Percentiles rank a stretch among this genome's conserved stretches.
Evolutionary conservation across 2,329 filamentous ascomycete species (phyloP).

Genomic region (Neofusicoccum kwambonambiense): DNA sequence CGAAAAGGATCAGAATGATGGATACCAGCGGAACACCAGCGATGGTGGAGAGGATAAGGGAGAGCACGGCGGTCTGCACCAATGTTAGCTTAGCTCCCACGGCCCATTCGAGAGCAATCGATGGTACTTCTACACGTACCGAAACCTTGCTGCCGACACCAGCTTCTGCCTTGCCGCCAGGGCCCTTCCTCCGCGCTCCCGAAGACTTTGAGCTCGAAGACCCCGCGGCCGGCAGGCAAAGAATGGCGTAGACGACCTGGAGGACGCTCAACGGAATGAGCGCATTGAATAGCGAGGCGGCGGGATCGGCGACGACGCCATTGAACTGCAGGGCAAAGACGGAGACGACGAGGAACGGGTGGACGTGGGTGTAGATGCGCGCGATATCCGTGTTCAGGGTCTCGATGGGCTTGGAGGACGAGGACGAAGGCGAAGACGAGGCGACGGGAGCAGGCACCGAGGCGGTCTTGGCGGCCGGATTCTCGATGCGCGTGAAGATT

Average conservation of each 20-base stretch:
- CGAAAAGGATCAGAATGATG: slow-evolving; percentile 76
- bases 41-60: slow-evolving; percentile 59
- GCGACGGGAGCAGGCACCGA: background rate
- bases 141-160: slow-evolving; percentile 34
- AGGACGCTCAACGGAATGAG: slow-evolving; percentile 63
- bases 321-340: slow-evolving; percentile 64
- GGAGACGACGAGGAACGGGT: slow-evolving; percentile 66
- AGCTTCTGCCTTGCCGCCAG: slow-evolving; percentile 35
- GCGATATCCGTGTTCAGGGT: slow-evolving; percentile 50
- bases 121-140: slow-evolving; percentile 32
- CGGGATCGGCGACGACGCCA: slow-evolving; percentile 68
- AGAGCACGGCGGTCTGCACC: slow-evolving; percentile 66
- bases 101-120: background rate
- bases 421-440: slow-evolving; percentile 13
- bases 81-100: background rate
- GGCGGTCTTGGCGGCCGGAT: background rate
- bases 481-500: slow-evolving; percentile 18
- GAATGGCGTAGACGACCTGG: slow-evolving; percentile 60
- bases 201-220: slow-evolving; percentile 50
- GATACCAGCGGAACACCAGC: slow-evolving; percentile 58
- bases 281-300: slow-evolving; percentile 59
- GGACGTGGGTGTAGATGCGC: slow-evolving; percentile 61
- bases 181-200: slow-evolving; percentile 56
- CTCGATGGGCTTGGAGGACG: slow-evolving; percentile 42
- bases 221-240: slow-evolving; percentile 56